These are phyloP conservation scores for Penicillium brasilianum DNA, from an alignment of 2,329 filamentous ascomycete genomes.

Conservation along the genomic window DNA sequence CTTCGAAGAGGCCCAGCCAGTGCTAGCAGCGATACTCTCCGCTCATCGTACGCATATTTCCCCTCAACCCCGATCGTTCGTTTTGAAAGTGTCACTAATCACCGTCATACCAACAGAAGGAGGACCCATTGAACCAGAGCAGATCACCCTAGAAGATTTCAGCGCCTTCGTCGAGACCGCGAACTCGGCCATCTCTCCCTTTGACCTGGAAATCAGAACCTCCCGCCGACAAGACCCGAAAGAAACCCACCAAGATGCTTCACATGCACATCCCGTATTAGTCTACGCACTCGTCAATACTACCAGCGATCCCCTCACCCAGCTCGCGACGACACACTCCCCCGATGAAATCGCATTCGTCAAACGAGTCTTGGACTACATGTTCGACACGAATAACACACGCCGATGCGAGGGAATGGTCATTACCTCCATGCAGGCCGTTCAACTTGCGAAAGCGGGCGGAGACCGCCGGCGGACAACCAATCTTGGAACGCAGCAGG, in stretches of 20 bases:
- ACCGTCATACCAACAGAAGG: slow-evolving; percentile 42
- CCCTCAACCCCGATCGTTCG: neutral
- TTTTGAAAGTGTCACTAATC: neutral
- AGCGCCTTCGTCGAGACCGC: slow-evolving; percentile 70
- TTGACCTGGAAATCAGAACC: slow-evolving; percentile 87
- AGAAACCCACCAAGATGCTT: slow-evolving; percentile 21
- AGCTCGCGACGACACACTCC: slow-evolving; percentile 79
- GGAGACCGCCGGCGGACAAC: slow-evolving; percentile 54
- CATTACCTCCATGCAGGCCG: slow-evolving; percentile 76
- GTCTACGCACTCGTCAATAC: slow-evolving; percentile 87
- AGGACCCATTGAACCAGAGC: slow-evolving; percentile 57
- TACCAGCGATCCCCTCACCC: slow-evolving; percentile 80
- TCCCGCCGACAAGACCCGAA: slow-evolving; percentile 70
- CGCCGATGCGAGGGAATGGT: slow-evolving; percentile 81
- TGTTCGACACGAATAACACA: slow-evolving; percentile 90
- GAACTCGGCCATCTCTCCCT: slow-evolving; percentile 73
- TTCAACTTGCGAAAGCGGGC: slow-evolving; percentile 64
- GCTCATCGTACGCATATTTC: slow-evolving; percentile 52
- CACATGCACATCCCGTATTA: slow-evolving; percentile 49
- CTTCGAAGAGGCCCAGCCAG: slow-evolving; percentile 70
- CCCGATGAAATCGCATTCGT: slow-evolving; percentile 89
- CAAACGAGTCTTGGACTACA: slow-evolving; percentile 82
- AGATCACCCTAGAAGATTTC: slow-evolving; percentile 73
- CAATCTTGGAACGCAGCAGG: slow-evolving; percentile 43
- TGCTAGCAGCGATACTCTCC: slow-evolving; percentile 77